Percentiles rank a stretch among this genome's conserved stretches.
phyloP scores from a whole-genome alignment of 192 early-diverging fungal species.

The Linnemannia exigua region DNA sequence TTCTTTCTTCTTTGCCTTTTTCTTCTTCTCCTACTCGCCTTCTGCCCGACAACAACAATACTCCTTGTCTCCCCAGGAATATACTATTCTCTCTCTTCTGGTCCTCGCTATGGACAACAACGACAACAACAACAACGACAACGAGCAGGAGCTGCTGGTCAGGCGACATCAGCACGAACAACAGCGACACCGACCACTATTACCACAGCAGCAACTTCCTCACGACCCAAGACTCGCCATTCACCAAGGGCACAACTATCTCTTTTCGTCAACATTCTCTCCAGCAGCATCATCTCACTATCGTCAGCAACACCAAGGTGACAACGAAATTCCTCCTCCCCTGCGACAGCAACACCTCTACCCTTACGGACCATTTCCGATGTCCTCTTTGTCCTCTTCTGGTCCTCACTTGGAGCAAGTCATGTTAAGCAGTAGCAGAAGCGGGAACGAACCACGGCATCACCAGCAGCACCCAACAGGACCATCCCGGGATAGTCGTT shows the following conservation, averaged over 20 bases:
- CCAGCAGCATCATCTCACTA: not conserved
- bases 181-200: not conserved
- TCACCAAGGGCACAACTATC: not conserved
- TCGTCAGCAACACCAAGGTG: not conserved
- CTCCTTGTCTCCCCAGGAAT: too few species aligned
- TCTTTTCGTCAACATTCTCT: not conserved
- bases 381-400: not conserved
- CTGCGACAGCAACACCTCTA: conserved; percentile 8
- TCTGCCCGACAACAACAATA: not conserved
- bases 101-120: not conserved
- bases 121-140: not conserved
- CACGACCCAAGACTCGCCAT: not conserved
- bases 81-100: not conserved
- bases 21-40: not conserved
- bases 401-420: not conserved
- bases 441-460: not conserved
- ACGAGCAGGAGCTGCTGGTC: not conserved
- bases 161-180: not conserved
- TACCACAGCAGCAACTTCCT: not conserved
- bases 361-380: not conserved
- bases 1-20: not conserved
- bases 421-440: not conserved
- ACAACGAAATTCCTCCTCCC: not conserved
- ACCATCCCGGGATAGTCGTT: not conserved
- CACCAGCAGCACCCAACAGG: not conserved